A percentile compares a stretch with the other conserved stretches of the same genome.
Evolutionary conservation across 805 yeast species (phyloP).

Genomic region (Starmerella apicola): DNA sequence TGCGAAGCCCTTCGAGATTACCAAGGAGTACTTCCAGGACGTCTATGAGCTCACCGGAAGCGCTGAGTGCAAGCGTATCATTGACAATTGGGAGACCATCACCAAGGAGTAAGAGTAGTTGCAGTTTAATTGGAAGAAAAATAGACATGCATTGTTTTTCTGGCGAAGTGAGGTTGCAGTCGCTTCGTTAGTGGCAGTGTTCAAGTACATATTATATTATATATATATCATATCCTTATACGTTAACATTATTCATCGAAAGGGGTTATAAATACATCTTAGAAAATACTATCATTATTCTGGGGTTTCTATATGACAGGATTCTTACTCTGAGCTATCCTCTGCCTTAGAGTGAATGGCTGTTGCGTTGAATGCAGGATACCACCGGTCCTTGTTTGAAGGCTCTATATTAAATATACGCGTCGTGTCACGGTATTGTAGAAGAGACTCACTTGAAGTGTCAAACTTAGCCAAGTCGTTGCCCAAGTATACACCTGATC

Average conservation of each 20-base stretch:
- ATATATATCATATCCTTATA: too few species aligned
- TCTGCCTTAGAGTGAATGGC: slow-evolving; percentile 24
- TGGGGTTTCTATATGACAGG: too few species aligned
- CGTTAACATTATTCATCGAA: too few species aligned
- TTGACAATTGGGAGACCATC: slow-evolving; percentile 92
- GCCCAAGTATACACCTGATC: slow-evolving; percentile 16
- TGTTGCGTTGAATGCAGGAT: slow-evolving; percentile 23
- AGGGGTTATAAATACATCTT: too few species aligned
- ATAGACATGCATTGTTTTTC: too few species aligned
- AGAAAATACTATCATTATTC: too few species aligned
- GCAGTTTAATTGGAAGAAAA: too few species aligned
- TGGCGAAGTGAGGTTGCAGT: too few species aligned
- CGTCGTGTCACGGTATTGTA: slow-evolving; percentile 1
- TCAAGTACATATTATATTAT: too few species aligned
- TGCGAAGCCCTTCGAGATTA: slow-evolving; percentile 89
- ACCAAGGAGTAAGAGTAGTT: slow-evolving; percentile 24
- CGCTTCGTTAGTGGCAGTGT: too few species aligned
- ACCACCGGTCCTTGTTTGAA: slow-evolving; percentile 21
- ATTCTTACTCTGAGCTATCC: too few species aligned
- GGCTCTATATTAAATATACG: slow-evolving; percentile 4
- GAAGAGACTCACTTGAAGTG: slow-evolving; percentile 25
- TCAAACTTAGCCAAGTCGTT: slow-evolving; percentile 19
- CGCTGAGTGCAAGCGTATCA: slow-evolving; percentile 74
- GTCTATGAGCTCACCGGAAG: slow-evolving; percentile 86
- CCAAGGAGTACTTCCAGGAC: slow-evolving; percentile 94